These are phyloP conservation scores for Lipomyces kockii DNA, from an alignment of 805 yeast genomes.

Conservation along the genomic window DNA sequence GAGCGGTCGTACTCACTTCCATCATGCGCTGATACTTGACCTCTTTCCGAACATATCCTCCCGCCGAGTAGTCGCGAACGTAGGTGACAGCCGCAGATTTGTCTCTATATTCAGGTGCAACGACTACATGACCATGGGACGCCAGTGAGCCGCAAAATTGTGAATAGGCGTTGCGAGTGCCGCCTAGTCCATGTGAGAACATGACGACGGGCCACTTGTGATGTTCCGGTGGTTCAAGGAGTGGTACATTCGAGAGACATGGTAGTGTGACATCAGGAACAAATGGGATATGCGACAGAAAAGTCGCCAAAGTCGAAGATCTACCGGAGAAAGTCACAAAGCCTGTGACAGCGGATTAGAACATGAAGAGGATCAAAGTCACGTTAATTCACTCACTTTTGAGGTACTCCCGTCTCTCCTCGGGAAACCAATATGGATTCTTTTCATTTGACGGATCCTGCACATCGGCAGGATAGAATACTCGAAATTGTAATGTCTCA, in stretches of 20 bases:
- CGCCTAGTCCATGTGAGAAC: constrained; percentile 40
- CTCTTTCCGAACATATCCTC: constrained; percentile 45
- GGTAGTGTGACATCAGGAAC: constrained; percentile 25
- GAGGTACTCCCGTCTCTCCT: constrained; percentile 25
- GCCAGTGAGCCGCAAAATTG: constrained; percentile 39
- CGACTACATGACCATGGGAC: constrained; percentile 37
- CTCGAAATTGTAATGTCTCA: constrained; percentile 36
- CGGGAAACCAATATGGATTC: constrained; percentile 36
- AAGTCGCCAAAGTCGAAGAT: constrained; percentile 12
- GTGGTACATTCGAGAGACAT: constrained; percentile 20
- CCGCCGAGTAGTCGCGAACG: constrained; percentile 71
- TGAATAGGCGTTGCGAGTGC: constrained; percentile 38
- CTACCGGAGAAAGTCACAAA: constrained; percentile 18
- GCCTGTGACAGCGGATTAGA: constrained; percentile 3
- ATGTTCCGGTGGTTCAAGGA: constrained; percentile 25
- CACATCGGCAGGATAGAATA: constrained; percentile 35
- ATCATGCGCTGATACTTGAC: constrained; percentile 30
- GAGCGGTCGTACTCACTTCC: constrained; percentile 34
- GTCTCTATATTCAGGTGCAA: constrained; percentile 50
- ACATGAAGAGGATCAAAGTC: neutral
- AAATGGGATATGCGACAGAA: constrained; percentile 29
- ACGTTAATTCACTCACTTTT: constrained; percentile 8
- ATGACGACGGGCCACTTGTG: constrained; percentile 37
- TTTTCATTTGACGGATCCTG: constrained; percentile 1
- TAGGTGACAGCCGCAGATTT: constrained; percentile 72